These are phyloP conservation scores for Eremochloa ophiuroides DNA, from an alignment of 176 grass and related monocot species.

Conservation along the genomic window DNA sequence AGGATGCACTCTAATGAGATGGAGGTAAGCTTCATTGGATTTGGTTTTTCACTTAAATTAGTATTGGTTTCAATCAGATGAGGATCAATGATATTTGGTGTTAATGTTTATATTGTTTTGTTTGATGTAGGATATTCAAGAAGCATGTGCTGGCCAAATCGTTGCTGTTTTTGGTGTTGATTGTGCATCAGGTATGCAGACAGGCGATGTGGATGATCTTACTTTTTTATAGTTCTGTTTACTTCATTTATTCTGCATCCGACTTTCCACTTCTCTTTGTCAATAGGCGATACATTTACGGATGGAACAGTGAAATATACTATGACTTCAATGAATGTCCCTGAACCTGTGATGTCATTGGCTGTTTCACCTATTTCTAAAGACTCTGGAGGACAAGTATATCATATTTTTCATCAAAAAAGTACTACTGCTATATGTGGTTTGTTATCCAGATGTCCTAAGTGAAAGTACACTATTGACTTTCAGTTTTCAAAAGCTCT, in stretches of 20 bases:
- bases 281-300: conserved; percentile 95
- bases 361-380: conserved; percentile 94
- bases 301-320: conserved; percentile 94
- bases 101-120: conserved; percentile 6
- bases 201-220: background rate
- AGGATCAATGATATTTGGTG: background rate
- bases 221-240: background rate
- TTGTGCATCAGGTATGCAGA: conserved; percentile 70
- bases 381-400: conserved; percentile 99
- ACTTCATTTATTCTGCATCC: conserved; percentile 2
- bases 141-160: conserved; percentile 96
- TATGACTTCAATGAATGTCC: conserved; percentile 98
- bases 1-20: conserved; percentile 97
- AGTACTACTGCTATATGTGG: conserved; percentile 2
- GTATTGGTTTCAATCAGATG: background rate
- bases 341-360: conserved; percentile 99
- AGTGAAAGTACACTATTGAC: conserved; percentile 12
- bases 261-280: conserved; percentile 20
- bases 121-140: conserved; percentile 86
- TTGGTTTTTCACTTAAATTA: background rate
- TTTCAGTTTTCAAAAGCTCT: conserved; percentile 98
- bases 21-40: conserved; percentile 59
- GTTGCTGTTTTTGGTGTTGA: conserved; percentile 99
- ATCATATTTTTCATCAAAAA: conserved; percentile 6
- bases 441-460: conserved; percentile 3